phyloP scores from a whole-genome alignment of 1,284 basidiomycete species.

The Neolentinus lepideus region DNA sequence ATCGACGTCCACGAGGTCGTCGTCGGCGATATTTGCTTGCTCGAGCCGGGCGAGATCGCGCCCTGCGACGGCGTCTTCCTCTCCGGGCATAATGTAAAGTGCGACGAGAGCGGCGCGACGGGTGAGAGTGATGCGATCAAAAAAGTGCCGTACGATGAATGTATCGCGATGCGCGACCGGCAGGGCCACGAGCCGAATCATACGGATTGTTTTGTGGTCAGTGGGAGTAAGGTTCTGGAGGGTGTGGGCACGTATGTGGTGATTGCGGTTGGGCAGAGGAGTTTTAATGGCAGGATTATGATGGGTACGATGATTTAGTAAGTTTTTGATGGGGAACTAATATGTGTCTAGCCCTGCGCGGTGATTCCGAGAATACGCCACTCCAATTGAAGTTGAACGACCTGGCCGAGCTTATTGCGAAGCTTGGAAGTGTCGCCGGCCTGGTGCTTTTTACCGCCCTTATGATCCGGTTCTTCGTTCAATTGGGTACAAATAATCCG shows the following conservation, averaged over 20 bases:
- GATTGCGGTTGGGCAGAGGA: constrained; percentile 86
- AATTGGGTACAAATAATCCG: constrained; percentile 59
- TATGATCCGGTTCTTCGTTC: constrained; percentile 93
- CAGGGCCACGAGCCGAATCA: constrained; percentile 39
- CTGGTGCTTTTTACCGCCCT: constrained; percentile 77
- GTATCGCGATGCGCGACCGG: constrained; percentile 36
- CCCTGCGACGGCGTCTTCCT: constrained; percentile 96
- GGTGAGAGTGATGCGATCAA: constrained; percentile 95
- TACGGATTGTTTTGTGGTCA: constrained; percentile 90
- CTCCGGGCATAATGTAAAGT: constrained; percentile 88
- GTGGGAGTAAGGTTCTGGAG: constrained; percentile 92
- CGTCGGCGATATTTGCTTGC: constrained; percentile 87
- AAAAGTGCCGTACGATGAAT: constrained; percentile 80
- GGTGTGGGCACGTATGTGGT: constrained; percentile 93
- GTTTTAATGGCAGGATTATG: constrained; percentile 95
- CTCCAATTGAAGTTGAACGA: constrained; percentile 91
- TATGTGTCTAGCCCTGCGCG: constrained; percentile 56
- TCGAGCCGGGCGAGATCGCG: constrained; percentile 94
- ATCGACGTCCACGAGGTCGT: constrained; percentile 88
- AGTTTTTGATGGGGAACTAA: constrained; percentile 7
- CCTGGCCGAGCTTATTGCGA: constrained; percentile 92
- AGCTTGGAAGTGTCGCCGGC: constrained; percentile 81
- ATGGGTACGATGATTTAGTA: constrained; percentile 58
- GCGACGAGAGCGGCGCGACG: constrained; percentile 95
- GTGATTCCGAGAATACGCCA: constrained; percentile 82